These are phyloP conservation scores for Entomortierella beljakovae DNA, from an alignment of 192 early-diverging fungal species.

Conservation along the genomic window DNA sequence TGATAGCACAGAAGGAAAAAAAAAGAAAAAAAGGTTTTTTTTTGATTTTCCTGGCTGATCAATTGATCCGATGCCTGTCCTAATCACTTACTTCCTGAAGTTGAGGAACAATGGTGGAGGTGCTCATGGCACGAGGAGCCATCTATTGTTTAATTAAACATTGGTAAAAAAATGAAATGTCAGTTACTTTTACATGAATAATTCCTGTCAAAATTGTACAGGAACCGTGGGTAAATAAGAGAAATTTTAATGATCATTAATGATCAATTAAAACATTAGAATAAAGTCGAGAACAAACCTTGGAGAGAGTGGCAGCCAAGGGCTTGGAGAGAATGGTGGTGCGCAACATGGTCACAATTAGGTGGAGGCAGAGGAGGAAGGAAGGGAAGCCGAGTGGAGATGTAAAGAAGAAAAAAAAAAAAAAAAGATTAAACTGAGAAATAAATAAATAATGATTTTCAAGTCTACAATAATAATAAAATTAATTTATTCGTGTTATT, in stretches of 20 bases:
- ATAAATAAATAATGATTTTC: background rate
- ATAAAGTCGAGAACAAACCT: conserved; percentile 7
- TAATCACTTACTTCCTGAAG: conserved; percentile 31
- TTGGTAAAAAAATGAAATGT: background rate
- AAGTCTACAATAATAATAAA: no score
- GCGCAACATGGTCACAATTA: conserved; percentile 32
- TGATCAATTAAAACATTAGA: background rate
- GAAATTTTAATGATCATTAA: background rate
- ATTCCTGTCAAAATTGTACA: background rate
- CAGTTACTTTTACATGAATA: background rate
- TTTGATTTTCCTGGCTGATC: background rate
- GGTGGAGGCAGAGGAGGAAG: conserved; percentile 5
- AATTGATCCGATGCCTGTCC: conserved; percentile 8
- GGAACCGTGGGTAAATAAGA: background rate
- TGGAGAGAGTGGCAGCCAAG: conserved; percentile 31
- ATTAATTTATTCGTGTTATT: conserved; percentile 1
- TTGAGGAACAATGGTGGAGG: conserved; percentile 30
- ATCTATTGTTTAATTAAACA: conserved; percentile 10
- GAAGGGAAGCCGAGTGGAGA: background rate
- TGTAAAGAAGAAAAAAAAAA: background rate
- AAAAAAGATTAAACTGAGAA: background rate
- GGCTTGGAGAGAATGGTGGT: conserved; percentile 25
- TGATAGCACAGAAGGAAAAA: background rate
- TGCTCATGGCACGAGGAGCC: conserved; percentile 43
- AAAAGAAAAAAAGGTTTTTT: background rate